Evolutionary conservation across 345 rosid species (phyloP).

Genomic region (Hirschfeldia incana): DNA sequence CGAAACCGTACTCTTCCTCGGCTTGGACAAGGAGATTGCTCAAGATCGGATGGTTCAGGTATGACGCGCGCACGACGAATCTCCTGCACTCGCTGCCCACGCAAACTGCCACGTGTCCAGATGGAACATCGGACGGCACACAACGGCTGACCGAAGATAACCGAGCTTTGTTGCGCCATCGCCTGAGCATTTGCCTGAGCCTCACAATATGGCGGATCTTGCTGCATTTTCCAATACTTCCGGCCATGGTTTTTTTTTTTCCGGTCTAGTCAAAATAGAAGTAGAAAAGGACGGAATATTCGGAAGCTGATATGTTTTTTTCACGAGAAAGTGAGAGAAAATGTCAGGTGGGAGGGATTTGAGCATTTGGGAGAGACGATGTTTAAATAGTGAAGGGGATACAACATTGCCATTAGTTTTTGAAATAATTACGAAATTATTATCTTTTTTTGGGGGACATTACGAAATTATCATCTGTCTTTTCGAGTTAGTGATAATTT

Average conservation of each 20-base stretch:
- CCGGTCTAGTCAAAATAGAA: no score
- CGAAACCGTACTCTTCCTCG: constrained; percentile 89
- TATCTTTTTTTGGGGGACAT: constrained; percentile 11
- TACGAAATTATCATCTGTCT: constrained; percentile 40
- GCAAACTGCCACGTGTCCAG: constrained; percentile 87
- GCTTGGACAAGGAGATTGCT: constrained; percentile 65
- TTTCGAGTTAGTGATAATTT: neutral
- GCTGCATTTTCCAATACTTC: constrained; percentile 71
- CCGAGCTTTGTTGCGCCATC: constrained; percentile 89
- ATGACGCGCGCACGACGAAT: constrained; percentile 80
- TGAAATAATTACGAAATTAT: constrained; percentile 45
- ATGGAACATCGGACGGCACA: constrained; percentile 81
- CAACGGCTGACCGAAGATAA: constrained; percentile 55
- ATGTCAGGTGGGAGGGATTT: neutral
- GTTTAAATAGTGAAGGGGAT: constrained; percentile 43
- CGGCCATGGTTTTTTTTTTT: constrained; percentile 48
- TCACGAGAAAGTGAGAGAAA: neutral
- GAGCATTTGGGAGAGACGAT: constrained; percentile 30
- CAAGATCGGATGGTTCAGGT: constrained; percentile 88
- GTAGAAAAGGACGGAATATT: no score
- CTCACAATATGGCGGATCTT: constrained; percentile 92
- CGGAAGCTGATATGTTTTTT: neutral
- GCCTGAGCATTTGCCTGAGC: constrained; percentile 80
- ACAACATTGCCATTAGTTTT: constrained; percentile 40
- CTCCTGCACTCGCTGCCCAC: constrained; percentile 70